Conservation (phyloP, 768 basidiomycete species). For the Rhizopogon roseolus region DNA sequence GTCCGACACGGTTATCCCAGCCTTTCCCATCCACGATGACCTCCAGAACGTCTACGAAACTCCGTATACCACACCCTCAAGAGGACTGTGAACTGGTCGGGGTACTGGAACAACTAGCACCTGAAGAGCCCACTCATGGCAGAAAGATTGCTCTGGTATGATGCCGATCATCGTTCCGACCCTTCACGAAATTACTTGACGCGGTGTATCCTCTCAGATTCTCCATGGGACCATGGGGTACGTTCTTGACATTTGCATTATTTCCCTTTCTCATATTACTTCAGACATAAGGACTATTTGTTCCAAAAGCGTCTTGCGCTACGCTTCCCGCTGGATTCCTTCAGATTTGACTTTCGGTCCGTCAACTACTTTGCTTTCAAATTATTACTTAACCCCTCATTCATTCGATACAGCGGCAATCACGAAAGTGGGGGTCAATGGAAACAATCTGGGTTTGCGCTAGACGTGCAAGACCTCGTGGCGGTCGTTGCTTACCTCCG, state of each 20-base stretch:
- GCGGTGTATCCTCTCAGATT: constrained; percentile 44
- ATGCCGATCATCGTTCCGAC: constrained; percentile 9
- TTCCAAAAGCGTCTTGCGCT: constrained; percentile 71
- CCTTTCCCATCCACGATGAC: constrained; percentile 12
- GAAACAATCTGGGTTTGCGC: constrained; percentile 52
- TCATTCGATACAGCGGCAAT: constrained; percentile 49
- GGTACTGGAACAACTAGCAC: constrained; percentile 55
- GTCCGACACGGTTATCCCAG: neutral
- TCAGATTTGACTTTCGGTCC: constrained; percentile 84
- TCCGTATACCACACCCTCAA: constrained; percentile 46
- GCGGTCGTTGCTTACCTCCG: constrained; percentile 62
- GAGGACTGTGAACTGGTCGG: constrained; percentile 50
- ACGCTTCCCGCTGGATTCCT: constrained; percentile 69
- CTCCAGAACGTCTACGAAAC: constrained; percentile 38
- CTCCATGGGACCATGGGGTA: constrained; percentile 79
- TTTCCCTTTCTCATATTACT: neutral
- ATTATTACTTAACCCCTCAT: neutral
- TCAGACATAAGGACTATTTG: constrained; percentile 81
- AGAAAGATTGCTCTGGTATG: constrained; percentile 63
- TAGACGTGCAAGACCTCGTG: constrained; percentile 63
- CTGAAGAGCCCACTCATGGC: constrained; percentile 46
- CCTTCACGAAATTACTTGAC: constrained; percentile 5
- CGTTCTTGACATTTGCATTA: constrained; percentile 13
- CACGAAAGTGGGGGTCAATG: constrained; percentile 71
- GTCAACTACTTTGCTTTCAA: constrained; percentile 13